phyloP scores from a whole-genome alignment of 2,329 filamentous ascomycete species.

The Aspergillus intermedius region DNA sequence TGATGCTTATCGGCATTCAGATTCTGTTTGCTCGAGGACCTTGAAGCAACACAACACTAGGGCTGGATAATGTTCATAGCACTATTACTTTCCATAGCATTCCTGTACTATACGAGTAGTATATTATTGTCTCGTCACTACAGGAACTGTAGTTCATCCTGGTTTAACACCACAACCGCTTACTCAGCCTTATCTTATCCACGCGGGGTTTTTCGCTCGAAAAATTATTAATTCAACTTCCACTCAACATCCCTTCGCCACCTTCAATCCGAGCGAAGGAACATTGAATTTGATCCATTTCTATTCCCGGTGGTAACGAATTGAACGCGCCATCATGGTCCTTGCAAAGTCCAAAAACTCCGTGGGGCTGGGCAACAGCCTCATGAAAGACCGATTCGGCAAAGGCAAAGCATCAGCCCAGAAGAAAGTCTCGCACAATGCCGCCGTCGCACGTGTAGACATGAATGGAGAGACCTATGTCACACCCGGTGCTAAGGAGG shows the following conservation, averaged over 20 bases:
- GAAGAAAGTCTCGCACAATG: constrained; percentile 60
- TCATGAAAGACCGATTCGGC: constrained; percentile 98
- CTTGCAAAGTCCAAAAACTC: constrained; percentile 90
- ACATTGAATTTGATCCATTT: background rate
- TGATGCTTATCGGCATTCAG: constrained; percentile 20
- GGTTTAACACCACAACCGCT: constrained; percentile 5
- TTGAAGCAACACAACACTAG: background rate
- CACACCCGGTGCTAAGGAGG: constrained; percentile 83
- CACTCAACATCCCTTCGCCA: constrained; percentile 5
- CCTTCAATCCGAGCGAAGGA: background rate
- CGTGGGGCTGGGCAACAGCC: constrained; percentile 88
- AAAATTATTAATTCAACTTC: constrained; percentile 11
- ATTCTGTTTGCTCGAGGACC: background rate
- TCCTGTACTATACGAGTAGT: background rate
- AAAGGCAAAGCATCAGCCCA: constrained; percentile 82
- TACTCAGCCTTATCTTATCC: constrained; percentile 24
- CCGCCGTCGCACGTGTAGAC: constrained; percentile 64
- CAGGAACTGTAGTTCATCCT: background rate
- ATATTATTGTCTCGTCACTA: background rate
- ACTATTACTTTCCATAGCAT: background rate
- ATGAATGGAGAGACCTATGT: constrained; percentile 82
- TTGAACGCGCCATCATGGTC: constrained; percentile 50
- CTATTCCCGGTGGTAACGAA: background rate
- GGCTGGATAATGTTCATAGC: background rate
- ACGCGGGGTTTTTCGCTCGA: constrained; percentile 10